A percentile compares a stretch with the other conserved stretches of the same genome.
phyloP scores from a whole-genome alignment of 805 yeast genomes.

The Maudiozyma bulderi region DNA sequence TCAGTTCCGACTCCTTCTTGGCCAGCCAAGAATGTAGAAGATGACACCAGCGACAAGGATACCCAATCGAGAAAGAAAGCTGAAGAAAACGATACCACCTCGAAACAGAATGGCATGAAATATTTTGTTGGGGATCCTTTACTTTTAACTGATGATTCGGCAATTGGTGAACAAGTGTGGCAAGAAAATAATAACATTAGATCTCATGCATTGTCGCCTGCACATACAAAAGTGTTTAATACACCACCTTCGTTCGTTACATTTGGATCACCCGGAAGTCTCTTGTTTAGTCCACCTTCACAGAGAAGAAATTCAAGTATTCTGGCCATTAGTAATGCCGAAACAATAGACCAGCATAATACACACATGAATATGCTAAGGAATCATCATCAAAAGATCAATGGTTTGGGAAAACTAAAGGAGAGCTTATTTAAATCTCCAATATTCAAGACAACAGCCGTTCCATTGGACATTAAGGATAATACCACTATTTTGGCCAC shows the following conservation, averaged over 20 bases:
- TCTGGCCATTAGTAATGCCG: background rate
- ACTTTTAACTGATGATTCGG: constrained; percentile 21
- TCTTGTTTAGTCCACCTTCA: constrained; percentile 8
- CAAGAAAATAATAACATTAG: background rate
- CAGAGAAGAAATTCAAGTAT: constrained; percentile 7
- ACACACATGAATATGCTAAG: background rate
- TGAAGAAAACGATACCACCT: background rate
- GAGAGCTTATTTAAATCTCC: background rate
- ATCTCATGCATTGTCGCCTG: constrained; percentile 3
- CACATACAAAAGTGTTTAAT: constrained; percentile 10
- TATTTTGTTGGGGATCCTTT: constrained; percentile 26
- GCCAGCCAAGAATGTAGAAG: background rate
- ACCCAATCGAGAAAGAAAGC: background rate
- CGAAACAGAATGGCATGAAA: constrained; percentile 18
- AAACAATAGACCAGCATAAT: background rate
- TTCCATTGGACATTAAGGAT: background rate
- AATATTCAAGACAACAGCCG: background rate
- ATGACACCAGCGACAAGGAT: background rate
- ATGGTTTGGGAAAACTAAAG: background rate
- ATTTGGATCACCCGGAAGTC: constrained; percentile 18
- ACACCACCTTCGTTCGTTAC: constrained; percentile 27
- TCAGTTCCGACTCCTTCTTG: background rate
- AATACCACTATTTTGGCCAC: background rate
- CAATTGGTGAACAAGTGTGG: constrained; percentile 2
- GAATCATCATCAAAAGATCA: background rate